Conservation (phyloP, 768 basidiomycete genomes). For the Auricularia heimuer region DNA sequence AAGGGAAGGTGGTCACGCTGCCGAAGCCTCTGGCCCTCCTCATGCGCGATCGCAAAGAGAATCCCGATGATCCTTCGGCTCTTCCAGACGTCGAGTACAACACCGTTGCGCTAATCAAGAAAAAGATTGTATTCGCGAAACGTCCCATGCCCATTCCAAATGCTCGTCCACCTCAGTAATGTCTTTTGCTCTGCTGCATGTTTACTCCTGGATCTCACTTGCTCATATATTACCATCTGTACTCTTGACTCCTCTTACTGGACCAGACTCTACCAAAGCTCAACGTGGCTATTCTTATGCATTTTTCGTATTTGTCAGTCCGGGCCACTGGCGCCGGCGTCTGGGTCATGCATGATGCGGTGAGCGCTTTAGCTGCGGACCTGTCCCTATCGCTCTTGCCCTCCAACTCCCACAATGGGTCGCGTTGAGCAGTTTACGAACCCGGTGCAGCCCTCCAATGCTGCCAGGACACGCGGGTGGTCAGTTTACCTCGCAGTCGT, state of each 20-base stretch:
- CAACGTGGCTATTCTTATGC: no score
- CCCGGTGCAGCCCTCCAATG: neutral
- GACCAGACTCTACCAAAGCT: no score
- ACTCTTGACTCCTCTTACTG: no score
- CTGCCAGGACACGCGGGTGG: neutral
- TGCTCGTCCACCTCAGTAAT: neutral
- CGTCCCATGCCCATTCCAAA: constrained; percentile 60
- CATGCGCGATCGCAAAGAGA: constrained; percentile 19
- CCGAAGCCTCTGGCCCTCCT: constrained; percentile 79
- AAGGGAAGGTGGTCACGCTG: constrained; percentile 70
- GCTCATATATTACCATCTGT: no score
- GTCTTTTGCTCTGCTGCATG: neutral
- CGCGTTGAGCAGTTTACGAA: neutral
- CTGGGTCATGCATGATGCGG: neutral
- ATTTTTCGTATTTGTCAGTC: no score
- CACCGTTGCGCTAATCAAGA: constrained; percentile 60
- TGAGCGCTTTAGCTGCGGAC: neutral
- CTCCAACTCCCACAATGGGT: neutral
- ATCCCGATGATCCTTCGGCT: constrained; percentile 15
- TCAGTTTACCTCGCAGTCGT: neutral
- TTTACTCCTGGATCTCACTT: neutral
- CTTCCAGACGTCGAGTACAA: constrained; percentile 36
- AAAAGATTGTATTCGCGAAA: constrained; percentile 77
- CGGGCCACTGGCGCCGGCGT: neutral
- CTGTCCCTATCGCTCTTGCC: neutral